A percentile compares a stretch with the other conserved stretches of the same genome.
Conservation (phyloP, 805 yeast genomes). For the Yarrowia sp. region DNA sequence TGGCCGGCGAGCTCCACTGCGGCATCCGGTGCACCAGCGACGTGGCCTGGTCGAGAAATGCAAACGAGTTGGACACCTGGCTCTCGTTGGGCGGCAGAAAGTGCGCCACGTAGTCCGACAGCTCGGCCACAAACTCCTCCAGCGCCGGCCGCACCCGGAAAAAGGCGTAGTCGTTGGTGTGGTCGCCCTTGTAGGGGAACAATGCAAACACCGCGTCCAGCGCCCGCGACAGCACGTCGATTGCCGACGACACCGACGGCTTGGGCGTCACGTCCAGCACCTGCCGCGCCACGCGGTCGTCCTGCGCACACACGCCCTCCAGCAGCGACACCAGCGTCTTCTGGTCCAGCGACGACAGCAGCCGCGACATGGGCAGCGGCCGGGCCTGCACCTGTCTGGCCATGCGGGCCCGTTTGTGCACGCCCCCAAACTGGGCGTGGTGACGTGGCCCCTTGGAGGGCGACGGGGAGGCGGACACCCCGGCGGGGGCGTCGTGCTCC, state of each 20-base stretch:
- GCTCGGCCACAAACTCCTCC: slow-evolving; percentile 70
- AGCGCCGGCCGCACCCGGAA: slow-evolving; percentile 71
- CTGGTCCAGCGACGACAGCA: slow-evolving; percentile 72
- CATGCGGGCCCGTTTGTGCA: slow-evolving; percentile 26
- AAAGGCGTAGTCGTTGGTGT: slow-evolving; percentile 75
- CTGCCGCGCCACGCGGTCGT: slow-evolving; percentile 67
- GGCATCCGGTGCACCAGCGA: slow-evolving; percentile 69
- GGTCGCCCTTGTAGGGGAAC: slow-evolving; percentile 80
- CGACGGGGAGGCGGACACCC: neutral
- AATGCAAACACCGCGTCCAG: slow-evolving; percentile 54
- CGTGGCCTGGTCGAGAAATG: slow-evolving; percentile 68
- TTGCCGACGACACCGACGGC: slow-evolving; percentile 61
- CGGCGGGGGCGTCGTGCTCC: neutral
- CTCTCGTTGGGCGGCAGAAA: slow-evolving; percentile 75
- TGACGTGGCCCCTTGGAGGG: slow-evolving; percentile 7
- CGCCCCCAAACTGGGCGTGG: neutral
- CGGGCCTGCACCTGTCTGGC: slow-evolving; percentile 46
- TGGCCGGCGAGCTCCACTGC: slow-evolving; percentile 59
- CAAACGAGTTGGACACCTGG: slow-evolving; percentile 61
- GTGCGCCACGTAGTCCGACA: slow-evolving; percentile 75
- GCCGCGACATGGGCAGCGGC: slow-evolving; percentile 65
- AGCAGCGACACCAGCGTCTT: slow-evolving; percentile 61
- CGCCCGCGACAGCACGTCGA: slow-evolving; percentile 58
- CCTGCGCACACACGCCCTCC: slow-evolving; percentile 59
- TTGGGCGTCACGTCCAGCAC: slow-evolving; percentile 61